Evolutionary conservation across 768 basidiomycete genomes (phyloP).

Genomic region (Xanthoconium purpureum): DNA sequence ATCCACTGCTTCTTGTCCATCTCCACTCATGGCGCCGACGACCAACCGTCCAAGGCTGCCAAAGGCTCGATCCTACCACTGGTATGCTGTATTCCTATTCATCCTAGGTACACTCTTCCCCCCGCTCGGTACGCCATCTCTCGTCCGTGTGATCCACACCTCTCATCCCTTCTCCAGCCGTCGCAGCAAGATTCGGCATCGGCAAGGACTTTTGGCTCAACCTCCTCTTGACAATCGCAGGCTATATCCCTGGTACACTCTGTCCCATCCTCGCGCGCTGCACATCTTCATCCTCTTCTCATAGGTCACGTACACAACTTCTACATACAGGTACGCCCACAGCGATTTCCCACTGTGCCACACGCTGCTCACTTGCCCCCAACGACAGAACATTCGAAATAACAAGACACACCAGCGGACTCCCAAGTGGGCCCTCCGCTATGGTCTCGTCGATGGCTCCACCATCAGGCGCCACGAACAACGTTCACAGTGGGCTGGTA

Average conservation of each 20-base stretch:
- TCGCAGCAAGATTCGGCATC: slow-evolving; percentile 90
- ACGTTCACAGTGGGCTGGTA: slow-evolving; percentile 83
- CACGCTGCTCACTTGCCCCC: slow-evolving; percentile 7
- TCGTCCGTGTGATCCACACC: not conserved
- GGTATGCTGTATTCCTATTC: slow-evolving; percentile 76
- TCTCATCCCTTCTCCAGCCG: slow-evolving; percentile 51
- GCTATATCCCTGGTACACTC: slow-evolving; percentile 78
- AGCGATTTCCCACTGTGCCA: not conserved
- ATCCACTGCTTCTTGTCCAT: not conserved
- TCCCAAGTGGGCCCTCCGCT: slow-evolving; percentile 92
- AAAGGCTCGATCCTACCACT: slow-evolving; percentile 62
- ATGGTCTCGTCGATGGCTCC: slow-evolving; percentile 82
- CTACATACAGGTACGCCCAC: slow-evolving; percentile 69
- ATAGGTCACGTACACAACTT: slow-evolving; percentile 89
- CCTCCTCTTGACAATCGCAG: slow-evolving; percentile 80
- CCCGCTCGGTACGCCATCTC: slow-evolving; percentile 65
- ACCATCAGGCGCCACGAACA: slow-evolving; percentile 74
- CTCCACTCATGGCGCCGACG: slow-evolving; percentile 29
- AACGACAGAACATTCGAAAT: slow-evolving; percentile 81
- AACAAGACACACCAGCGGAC: slow-evolving; percentile 90
- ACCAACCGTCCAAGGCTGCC: slow-evolving; percentile 63
- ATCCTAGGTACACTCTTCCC: slow-evolving; percentile 89
- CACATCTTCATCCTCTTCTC: slow-evolving; percentile 7
- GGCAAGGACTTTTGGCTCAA: slow-evolving; percentile 92
- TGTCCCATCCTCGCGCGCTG: not conserved